Evolutionary conservation across 1,284 basidiomycete genomes (phyloP).

Genomic region (Ceratobasidium sp.): DNA sequence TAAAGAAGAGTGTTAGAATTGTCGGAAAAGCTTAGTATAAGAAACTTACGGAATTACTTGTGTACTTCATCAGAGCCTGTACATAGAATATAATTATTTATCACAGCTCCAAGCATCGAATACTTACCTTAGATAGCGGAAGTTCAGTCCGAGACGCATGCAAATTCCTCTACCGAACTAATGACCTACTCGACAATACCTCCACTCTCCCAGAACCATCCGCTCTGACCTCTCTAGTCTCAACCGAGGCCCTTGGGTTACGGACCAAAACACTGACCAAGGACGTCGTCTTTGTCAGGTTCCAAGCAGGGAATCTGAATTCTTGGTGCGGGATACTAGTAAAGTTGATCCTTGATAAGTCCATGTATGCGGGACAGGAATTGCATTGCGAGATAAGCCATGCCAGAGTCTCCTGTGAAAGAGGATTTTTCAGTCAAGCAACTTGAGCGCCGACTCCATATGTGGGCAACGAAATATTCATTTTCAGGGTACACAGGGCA

Average conservation of each 20-base stretch:
- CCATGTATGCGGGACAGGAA: neutral
- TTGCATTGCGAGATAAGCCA: constrained; percentile 33
- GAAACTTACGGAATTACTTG: too few relatives aligned
- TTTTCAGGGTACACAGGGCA: too few relatives aligned
- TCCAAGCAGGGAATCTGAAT: neutral
- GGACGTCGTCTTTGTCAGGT: neutral
- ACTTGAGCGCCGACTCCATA: neutral
- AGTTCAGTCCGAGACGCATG: constrained; percentile 9
- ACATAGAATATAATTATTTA: neutral
- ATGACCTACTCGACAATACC: constrained; percentile 18
- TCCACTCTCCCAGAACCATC: constrained; percentile 26
- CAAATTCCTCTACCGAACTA: constrained; percentile 20
- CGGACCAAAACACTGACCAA: constrained; percentile 23
- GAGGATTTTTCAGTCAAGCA: neutral
- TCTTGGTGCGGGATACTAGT: constrained; percentile 21
- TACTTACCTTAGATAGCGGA: constrained; percentile 5
- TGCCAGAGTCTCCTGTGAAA: constrained; percentile 2
- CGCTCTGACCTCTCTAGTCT: constrained; percentile 38
- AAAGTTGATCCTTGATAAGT: neutral
- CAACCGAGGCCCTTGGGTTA: constrained; percentile 12
- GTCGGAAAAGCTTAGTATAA: too few relatives aligned
- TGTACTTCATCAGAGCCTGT: too few relatives aligned
- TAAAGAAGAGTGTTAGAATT: too few relatives aligned
- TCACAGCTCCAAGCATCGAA: neutral
- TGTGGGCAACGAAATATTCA: neutral